These are phyloP conservation scores for Niebla homalea DNA, from an alignment of 495 filamentous ascomycete genomes.

Conservation along the genomic window DNA sequence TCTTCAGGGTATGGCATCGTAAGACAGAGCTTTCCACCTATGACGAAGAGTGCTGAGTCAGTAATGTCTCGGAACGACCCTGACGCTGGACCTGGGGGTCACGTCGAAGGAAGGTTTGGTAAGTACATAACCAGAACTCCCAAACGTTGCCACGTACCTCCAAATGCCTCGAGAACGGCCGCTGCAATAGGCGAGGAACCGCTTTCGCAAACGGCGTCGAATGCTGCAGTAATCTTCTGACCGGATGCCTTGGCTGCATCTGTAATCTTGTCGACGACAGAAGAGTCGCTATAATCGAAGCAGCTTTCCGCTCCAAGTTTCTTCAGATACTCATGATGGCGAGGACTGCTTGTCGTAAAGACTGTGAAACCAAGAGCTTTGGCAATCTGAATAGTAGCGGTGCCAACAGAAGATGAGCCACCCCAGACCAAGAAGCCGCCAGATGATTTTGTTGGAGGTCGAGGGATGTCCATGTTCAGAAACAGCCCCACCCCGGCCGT, in stretches of 20 bases:
- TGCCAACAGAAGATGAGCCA: constrained; percentile 25
- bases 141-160: constrained; percentile 4
- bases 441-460: constrained; percentile 11
- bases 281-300: constrained; percentile 23
- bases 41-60: no score
- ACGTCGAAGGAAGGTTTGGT: no score
- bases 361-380: constrained; percentile 22
- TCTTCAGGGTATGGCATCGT: constrained; percentile 13
- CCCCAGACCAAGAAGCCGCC: constrained; percentile 27
- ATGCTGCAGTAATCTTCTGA: constrained; percentile 3
- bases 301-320: constrained; percentile 21
- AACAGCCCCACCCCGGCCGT: constrained; percentile 16
- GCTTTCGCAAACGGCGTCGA: constrained; percentile 11
- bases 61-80: no score
- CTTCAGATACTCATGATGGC: constrained; percentile 25
- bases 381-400: constrained; percentile 26
- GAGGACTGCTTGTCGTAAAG: constrained; percentile 22
- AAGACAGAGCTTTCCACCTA: constrained; percentile 20
- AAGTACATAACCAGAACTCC: no score
- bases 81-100: no score
- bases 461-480: constrained; percentile 9
- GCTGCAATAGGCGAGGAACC: constrained; percentile 12
- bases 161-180: constrained; percentile 21
- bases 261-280: constrained; percentile 22
- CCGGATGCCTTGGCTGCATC: constrained; percentile 15